phyloP scores from a whole-genome alignment of 169 alveolate genomes.

The Plasmodium cynomolgi region DNA sequence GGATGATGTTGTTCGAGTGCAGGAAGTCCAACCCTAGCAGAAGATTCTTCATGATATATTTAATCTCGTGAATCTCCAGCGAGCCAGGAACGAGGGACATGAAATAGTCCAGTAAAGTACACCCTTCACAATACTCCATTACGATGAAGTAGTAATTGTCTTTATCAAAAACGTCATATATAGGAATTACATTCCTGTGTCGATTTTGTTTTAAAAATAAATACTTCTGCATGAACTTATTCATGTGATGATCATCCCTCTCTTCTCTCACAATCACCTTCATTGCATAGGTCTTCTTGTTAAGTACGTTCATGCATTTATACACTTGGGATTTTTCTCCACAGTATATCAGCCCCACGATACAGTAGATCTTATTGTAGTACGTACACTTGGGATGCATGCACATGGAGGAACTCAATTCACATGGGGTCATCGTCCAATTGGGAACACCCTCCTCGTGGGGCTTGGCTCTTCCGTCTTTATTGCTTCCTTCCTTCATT shows the following conservation, averaged over 20 bases:
- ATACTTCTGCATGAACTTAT: slow-evolving; percentile 22
- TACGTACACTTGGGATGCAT: neutral
- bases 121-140: slow-evolving; percentile 69
- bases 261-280: slow-evolving; percentile 41
- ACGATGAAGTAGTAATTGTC: slow-evolving; percentile 25
- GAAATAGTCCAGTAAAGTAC: slow-evolving; percentile 52
- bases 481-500: neutral
- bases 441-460: neutral
- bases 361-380: slow-evolving; percentile 14
- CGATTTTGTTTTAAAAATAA: slow-evolving; percentile 37
- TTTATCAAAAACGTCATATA: slow-evolving; percentile 45
- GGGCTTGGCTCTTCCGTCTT: neutral
- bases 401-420: neutral
- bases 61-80: slow-evolving; percentile 52
- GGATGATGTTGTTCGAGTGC: slow-evolving; percentile 78
- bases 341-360: slow-evolving; percentile 45
- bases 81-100: slow-evolving; percentile 76
- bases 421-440: neutral
- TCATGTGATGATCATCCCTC: neutral
- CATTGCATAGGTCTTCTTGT: slow-evolving; percentile 63
- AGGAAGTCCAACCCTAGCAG: slow-evolving; percentile 78
- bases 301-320: slow-evolving; percentile 35
- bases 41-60: slow-evolving; percentile 76
- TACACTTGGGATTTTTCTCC: slow-evolving; percentile 74
- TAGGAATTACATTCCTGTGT: slow-evolving; percentile 54